Percentiles rank a stretch among this genome's conserved stretches.
phyloP scores from a whole-genome alignment of 345 rosid species.

The Firmiana major region DNA sequence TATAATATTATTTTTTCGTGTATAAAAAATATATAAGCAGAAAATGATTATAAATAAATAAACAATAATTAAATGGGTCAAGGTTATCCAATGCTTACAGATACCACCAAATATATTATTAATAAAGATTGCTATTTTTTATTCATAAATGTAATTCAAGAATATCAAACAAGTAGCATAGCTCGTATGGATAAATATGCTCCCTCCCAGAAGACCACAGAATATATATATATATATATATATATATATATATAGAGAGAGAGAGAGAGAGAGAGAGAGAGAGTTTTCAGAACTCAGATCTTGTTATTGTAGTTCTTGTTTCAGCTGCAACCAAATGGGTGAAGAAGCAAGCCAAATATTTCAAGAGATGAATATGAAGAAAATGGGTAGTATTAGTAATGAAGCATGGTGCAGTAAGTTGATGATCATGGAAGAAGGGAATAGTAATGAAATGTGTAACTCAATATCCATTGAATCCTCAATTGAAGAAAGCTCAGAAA shows the following conservation, averaged over 20 bases:
- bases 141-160: background rate
- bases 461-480: slow-evolving; percentile 34
- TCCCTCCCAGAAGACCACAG: slow-evolving; percentile 20
- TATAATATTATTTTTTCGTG: too few relatives aligned
- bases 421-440: slow-evolving; percentile 14
- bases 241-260: too few relatives aligned
- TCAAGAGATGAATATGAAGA: slow-evolving; percentile 21
- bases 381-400: slow-evolving; percentile 14
- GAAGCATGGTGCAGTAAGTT: slow-evolving; percentile 10
- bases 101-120: slow-evolving; percentile 27
- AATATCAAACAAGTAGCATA: background rate
- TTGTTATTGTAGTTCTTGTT: background rate
- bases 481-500: slow-evolving; percentile 36
- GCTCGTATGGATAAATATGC: slow-evolving; percentile 19
- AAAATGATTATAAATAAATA: too few relatives aligned
- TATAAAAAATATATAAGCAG: too few relatives aligned
- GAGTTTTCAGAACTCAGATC: background rate
- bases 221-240: too few relatives aligned
- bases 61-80: slow-evolving; percentile 5
- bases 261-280: too few relatives aligned
- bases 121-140: slow-evolving; percentile 10
- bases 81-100: slow-evolving; percentile 38
- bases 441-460: slow-evolving; percentile 26
- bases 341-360: slow-evolving; percentile 19
- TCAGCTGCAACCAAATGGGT: background rate